Evolutionary conservation across 2,329 filamentous ascomycete species (phyloP).

Genomic region (Nemania sp.): DNA sequence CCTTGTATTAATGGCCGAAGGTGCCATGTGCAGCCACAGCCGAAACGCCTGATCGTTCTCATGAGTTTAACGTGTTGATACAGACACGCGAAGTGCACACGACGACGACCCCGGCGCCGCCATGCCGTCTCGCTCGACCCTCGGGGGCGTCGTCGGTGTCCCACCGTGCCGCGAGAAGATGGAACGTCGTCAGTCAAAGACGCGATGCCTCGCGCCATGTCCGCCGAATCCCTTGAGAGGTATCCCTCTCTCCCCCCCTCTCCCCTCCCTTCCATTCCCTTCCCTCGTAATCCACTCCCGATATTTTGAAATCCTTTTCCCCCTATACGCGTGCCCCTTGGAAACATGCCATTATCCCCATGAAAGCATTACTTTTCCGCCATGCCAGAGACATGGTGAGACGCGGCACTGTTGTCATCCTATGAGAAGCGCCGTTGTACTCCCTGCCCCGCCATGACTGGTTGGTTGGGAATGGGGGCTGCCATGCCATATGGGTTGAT

Average conservation of each 20-base stretch:
- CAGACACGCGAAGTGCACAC: conserved; percentile 36
- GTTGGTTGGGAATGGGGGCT: conserved; percentile 55
- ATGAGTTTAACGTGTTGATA: conserved; percentile 45
- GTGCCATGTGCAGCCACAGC: conserved; percentile 36
- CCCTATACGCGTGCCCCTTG: neutral
- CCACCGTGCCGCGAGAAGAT: conserved; percentile 30
- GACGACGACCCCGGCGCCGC: conserved; percentile 19
- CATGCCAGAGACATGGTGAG: conserved; percentile 17
- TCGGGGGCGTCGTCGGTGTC: conserved; percentile 17
- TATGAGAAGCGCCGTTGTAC: conserved; percentile 63
- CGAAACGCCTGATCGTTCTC: conserved; percentile 40
- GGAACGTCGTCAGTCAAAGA: conserved; percentile 26
- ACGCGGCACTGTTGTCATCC: conserved; percentile 33
- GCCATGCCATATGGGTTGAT: conserved; percentile 66
- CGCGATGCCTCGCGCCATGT: conserved; percentile 16
- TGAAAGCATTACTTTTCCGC: conserved; percentile 5
- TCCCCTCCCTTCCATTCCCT: neutral
- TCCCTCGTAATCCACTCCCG: conserved; percentile 1
- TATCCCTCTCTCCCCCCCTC: neutral
- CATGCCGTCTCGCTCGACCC: conserved; percentile 3
- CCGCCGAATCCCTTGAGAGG: conserved; percentile 1
- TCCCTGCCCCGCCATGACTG: conserved; percentile 60
- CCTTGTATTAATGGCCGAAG: conserved; percentile 29
- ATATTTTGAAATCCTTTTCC: conserved; percentile 20
- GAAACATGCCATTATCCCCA: neutral